Percentiles rank a stretch among this genome's conserved stretches.
phyloP scores from a whole-genome alignment of 495 filamentous ascomycete species.

The Hypoxylon intermedium region DNA sequence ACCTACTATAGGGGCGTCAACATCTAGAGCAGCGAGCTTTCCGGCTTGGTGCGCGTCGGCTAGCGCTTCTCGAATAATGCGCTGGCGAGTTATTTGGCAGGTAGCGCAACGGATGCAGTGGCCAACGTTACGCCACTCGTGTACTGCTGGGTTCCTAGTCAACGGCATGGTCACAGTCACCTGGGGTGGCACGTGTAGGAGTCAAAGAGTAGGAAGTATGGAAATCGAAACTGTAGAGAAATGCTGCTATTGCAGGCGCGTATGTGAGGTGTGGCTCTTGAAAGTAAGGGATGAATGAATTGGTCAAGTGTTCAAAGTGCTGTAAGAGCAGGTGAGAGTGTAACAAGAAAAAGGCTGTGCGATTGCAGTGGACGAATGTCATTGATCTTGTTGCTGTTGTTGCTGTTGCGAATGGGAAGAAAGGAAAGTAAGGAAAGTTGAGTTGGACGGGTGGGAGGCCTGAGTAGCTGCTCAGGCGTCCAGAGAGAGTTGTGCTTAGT shows the following conservation, averaged over 20 bases:
- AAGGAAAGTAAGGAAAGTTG: not conserved
- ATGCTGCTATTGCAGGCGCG: not conserved
- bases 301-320: too few species aligned
- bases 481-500: not conserved
- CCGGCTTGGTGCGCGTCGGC: not conserved
- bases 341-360: not conserved
- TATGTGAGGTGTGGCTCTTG: not conserved
- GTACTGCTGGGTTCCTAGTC: conserved; percentile 16
- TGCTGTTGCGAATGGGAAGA: not conserved
- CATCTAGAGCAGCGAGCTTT: not conserved
- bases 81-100: conserved; percentile 10
- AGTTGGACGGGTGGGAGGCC: not conserved
- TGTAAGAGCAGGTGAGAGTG: not conserved
- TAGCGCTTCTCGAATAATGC: not conserved
- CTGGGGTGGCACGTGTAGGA: not conserved
- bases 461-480: not conserved
- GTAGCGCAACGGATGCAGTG: conserved; percentile 20
- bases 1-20: not conserved
- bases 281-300: not conserved
- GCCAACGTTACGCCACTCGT: conserved; percentile 14
- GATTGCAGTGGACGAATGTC: not conserved
- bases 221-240: not conserved
- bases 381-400: not conserved
- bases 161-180: conserved; percentile 4
- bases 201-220: not conserved